Evolutionary conservation across 2,329 filamentous ascomycete species (phyloP).

Genomic region (Didymella sp.): DNA sequence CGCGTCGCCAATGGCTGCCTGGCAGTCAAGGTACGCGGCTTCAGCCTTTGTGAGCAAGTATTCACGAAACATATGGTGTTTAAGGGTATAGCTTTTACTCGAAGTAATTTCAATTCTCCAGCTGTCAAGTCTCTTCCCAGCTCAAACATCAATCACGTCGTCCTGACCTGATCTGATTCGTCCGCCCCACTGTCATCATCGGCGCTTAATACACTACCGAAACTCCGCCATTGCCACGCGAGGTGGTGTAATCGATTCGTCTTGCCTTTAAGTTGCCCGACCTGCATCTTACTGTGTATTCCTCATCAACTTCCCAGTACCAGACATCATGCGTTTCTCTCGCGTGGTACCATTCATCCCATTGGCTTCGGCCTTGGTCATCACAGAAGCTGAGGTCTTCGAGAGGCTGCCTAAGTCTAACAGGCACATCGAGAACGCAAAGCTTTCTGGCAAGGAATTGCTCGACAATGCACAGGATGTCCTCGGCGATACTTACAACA

Average conservation of each 20-base stretch:
- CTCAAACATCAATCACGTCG: neutral
- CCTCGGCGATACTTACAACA: constrained; percentile 54
- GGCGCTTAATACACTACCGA: constrained; percentile 12
- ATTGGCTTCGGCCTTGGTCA: constrained; percentile 59
- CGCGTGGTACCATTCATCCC: constrained; percentile 59
- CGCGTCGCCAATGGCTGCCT: constrained; percentile 14
- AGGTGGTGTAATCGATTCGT: constrained; percentile 45
- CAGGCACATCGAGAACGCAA: constrained; percentile 24
- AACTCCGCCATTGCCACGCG: constrained; percentile 26
- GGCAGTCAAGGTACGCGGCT: constrained; percentile 3
- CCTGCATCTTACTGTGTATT: constrained; percentile 19
- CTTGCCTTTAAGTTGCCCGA: constrained; percentile 22
- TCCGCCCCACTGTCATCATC: constrained; percentile 16
- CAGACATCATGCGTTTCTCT: constrained; percentile 57
- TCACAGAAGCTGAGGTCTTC: constrained; percentile 60
- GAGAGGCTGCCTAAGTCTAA: constrained; percentile 43
- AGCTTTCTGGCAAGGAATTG: constrained; percentile 13
- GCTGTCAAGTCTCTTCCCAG: neutral
- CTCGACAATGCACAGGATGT: constrained; percentile 47
- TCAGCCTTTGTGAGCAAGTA: neutral
- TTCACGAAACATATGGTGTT: neutral
- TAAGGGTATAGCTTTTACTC: neutral
- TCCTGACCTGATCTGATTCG: constrained; percentile 11
- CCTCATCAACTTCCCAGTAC: constrained; percentile 15
- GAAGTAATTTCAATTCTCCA: neutral